Evolutionary conservation across 2,329 filamentous ascomycete species (phyloP).

Genomic region (Didymella sp.): DNA sequence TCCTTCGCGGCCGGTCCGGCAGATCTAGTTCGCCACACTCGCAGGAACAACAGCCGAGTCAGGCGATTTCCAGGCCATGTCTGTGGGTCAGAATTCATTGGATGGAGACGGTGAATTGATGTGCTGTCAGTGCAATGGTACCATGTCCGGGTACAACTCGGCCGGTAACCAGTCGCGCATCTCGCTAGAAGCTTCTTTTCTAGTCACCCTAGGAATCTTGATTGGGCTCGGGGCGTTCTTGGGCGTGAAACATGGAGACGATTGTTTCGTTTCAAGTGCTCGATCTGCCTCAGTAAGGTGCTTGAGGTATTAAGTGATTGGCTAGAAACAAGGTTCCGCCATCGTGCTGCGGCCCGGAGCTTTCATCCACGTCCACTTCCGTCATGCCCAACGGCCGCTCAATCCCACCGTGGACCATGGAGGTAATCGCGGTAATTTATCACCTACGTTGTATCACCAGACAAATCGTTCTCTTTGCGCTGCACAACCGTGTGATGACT

Average conservation of each 20-base stretch:
- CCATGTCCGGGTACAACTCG: conserved; percentile 15
- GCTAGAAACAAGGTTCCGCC: conserved; percentile 23
- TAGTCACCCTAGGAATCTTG: background rate
- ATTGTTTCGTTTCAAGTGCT: conserved; percentile 25
- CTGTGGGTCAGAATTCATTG: conserved; percentile 14
- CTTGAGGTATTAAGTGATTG: conserved; percentile 28
- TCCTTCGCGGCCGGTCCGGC: conserved; percentile 15
- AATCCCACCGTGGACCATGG: background rate
- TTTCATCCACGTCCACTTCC: conserved; percentile 19
- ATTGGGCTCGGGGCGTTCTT: conserved; percentile 1
- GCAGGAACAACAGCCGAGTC: conserved; percentile 18
- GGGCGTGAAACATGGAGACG: conserved; percentile 20
- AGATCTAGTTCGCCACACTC: conserved; percentile 18
- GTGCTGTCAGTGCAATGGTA: conserved; percentile 17
- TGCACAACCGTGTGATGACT: conserved; percentile 16
- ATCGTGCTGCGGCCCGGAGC: conserved; percentile 17
- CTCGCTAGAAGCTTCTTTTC: conserved; percentile 12
- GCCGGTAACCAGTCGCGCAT: conserved; percentile 4
- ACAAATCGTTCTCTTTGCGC: background rate
- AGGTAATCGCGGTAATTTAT: background rate
- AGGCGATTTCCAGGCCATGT: conserved; percentile 8
- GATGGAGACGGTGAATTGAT: conserved; percentile 19
- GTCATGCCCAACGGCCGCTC: conserved; percentile 17
- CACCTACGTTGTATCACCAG: conserved; percentile 1
- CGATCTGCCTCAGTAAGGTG: conserved; percentile 20